phyloP scores from a whole-genome alignment of 768 basidiomycete species.

The Termitomyces sp. region DNA sequence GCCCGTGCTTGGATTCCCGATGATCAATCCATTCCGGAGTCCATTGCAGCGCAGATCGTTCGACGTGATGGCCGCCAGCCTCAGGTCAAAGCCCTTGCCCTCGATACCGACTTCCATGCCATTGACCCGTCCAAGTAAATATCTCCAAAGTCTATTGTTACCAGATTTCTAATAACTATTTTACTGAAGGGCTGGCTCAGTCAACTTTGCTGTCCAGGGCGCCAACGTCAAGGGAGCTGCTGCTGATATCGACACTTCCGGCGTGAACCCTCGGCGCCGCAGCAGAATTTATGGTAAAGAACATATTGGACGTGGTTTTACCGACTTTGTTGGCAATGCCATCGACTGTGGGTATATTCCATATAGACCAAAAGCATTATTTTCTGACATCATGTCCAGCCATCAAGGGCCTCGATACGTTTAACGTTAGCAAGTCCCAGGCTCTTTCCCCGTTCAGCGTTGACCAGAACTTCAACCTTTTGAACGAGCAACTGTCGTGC shows the following conservation, averaged over 20 bases:
- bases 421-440: conserved; percentile 30
- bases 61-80: conserved; percentile 34
- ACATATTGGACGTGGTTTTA: conserved; percentile 23
- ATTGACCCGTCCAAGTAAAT: conserved; percentile 27
- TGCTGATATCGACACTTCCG: conserved; percentile 21
- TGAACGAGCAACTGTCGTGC: conserved; percentile 25
- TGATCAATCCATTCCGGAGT: conserved; percentile 41
- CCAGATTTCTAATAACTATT: neutral
- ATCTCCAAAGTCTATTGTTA: neutral
- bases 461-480: conserved; percentile 28
- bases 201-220: conserved; percentile 33
- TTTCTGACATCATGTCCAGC: conserved; percentile 10
- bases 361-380: neutral
- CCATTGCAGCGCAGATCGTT: conserved; percentile 25
- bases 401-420: conserved; percentile 27
- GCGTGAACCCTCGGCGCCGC: conserved; percentile 33
- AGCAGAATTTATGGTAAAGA: conserved; percentile 24
- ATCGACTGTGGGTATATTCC: conserved; percentile 23
- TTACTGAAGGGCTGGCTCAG: conserved; percentile 22
- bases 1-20: conserved; percentile 38
- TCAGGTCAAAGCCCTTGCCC: conserved; percentile 36
- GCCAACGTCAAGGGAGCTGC: conserved; percentile 31
- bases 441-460: conserved; percentile 31
- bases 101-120: conserved; percentile 39
- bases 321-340: conserved; percentile 28